phyloP scores from a whole-genome alignment of 2,329 filamentous ascomycete genomes.

The Sporothrix dimorphospora region DNA sequence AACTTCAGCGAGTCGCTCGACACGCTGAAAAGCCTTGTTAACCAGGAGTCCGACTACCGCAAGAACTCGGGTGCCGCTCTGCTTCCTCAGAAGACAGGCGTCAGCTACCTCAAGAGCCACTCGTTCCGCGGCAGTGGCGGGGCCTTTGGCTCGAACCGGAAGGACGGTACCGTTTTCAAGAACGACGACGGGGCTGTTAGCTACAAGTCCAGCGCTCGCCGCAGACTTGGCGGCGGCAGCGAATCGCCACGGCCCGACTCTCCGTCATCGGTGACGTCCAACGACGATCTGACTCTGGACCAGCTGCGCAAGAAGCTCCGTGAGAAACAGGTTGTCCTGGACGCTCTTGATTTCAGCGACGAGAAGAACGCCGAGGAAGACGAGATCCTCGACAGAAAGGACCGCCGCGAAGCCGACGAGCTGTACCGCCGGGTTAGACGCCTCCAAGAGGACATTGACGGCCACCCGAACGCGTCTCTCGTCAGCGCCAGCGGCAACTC shows the following conservation, averaged over 20 bases:
- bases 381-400: constrained; percentile 84
- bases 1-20: constrained; percentile 93
- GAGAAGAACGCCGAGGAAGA: constrained; percentile 90
- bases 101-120: constrained; percentile 95
- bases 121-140: constrained; percentile 75
- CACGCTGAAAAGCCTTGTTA: constrained; percentile 85
- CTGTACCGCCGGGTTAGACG: constrained; percentile 89
- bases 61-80: constrained; percentile 89
- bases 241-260: constrained; percentile 77
- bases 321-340: constrained; percentile 90
- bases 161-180: constrained; percentile 95
- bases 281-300: constrained; percentile 82
- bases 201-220: constrained; percentile 91
- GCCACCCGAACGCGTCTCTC: constrained; percentile 76
- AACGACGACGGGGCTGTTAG: constrained; percentile 93
- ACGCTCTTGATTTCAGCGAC: constrained; percentile 95
- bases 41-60: constrained; percentile 84
- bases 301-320: constrained; percentile 90
- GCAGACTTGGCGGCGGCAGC: constrained; percentile 68
- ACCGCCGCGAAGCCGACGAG: constrained; percentile 90
- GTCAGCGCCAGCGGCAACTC: constrained; percentile 74
- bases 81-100: constrained; percentile 94
- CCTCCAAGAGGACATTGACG: constrained; percentile 92
- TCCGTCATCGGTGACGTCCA: constrained; percentile 68
- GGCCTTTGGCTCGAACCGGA: constrained; percentile 65